A percentile compares a stretch with the other conserved stretches of the same genome.
Conservation (phyloP, 305 asterid genomes). For the Fraxinus floribunda region DNA sequence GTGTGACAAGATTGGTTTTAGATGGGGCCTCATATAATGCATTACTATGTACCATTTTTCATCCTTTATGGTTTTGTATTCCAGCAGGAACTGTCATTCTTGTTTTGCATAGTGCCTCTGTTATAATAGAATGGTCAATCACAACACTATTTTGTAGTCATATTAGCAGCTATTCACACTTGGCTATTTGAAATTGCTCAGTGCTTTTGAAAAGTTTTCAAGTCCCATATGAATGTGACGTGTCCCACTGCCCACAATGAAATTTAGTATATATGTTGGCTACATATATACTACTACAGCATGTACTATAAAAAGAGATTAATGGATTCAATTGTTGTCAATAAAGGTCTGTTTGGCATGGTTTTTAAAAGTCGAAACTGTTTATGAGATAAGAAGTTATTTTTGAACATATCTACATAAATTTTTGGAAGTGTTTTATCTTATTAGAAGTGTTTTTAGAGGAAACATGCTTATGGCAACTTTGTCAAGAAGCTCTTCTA, state of each 20-base stretch:
- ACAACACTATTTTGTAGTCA: not conserved
- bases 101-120: conserved; percentile 1
- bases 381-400: not conserved
- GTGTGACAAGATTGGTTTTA: conserved; percentile 30
- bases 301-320: not conserved
- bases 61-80: conserved; percentile 44
- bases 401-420: too few species aligned
- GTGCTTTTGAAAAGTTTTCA: not conserved
- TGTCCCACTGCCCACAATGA: not conserved
- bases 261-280: not conserved
- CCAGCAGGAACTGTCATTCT: not conserved
- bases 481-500: not conserved
- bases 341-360: not conserved
- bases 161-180: not conserved
- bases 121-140: not conserved
- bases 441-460: not conserved
- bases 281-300: not conserved
- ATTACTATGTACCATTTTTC: conserved; percentile 27
- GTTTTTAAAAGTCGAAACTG: not conserved
- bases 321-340: not conserved
- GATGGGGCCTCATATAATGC: conserved; percentile 37
- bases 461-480: too few species aligned
- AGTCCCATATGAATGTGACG: not conserved
- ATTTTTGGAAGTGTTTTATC: not conserved
- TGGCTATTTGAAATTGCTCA: not conserved